Percentiles rank a stretch among this genome's conserved stretches.
These are phyloP conservation scores for Dryas alaskensis DNA, from an alignment of 306 rosid species.

Conservation along the genomic window DNA sequence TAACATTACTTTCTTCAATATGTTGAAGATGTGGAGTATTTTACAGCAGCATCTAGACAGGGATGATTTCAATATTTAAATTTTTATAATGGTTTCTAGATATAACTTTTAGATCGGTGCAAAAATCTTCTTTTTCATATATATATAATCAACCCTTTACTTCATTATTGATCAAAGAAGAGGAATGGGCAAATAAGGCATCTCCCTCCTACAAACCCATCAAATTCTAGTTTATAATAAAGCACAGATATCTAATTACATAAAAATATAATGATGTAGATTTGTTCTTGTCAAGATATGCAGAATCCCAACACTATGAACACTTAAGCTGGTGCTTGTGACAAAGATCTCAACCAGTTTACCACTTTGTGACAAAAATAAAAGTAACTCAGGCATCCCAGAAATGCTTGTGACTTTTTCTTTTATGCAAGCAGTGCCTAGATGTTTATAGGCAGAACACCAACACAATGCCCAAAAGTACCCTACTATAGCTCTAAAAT, in stretches of 20 bases:
- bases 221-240: neutral
- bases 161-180: neutral
- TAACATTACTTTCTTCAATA: neutral
- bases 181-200: too few species aligned
- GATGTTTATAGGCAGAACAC: neutral
- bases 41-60: too few species aligned
- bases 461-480: neutral
- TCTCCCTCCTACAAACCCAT: neutral
- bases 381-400: neutral
- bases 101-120: too few species aligned
- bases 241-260: neutral
- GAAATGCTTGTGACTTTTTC: conserved; percentile 1
- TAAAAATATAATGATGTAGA: too few species aligned
- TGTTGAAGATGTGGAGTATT: too few species aligned
- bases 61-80: too few species aligned
- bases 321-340: neutral
- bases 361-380: too few species aligned
- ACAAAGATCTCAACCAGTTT: neutral
- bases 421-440: neutral
- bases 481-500: neutral
- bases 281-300: neutral
- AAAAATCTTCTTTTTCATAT: too few species aligned
- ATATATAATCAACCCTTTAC: neutral
- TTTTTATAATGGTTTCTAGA: too few species aligned
- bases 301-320: neutral